These are phyloP conservation scores for Aspergillus arachidicola DNA, from an alignment of 2,329 filamentous ascomycete genomes.

Conservation along the genomic window DNA sequence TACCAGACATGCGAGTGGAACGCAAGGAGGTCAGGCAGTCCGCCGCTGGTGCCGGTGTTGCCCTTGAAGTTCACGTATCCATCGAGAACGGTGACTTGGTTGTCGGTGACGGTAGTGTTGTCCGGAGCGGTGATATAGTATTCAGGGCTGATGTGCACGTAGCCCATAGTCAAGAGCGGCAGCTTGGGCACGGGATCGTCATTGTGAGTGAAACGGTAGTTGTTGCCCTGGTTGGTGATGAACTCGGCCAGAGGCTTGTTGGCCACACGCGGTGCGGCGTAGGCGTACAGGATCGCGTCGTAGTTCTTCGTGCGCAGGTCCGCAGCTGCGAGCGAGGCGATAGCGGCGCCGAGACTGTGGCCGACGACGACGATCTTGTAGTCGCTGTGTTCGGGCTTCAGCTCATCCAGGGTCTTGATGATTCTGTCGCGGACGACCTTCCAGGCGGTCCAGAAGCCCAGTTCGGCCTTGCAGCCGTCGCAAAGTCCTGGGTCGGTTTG, in stretches of 20 bases:
- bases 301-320: slow-evolving; percentile 56
- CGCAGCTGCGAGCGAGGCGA: slow-evolving; percentile 63
- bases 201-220: slow-evolving; percentile 67
- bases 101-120: slow-evolving; percentile 21
- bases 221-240: slow-evolving; percentile 56
- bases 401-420: slow-evolving; percentile 35
- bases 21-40: slow-evolving; percentile 16
- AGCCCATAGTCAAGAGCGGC: slow-evolving; percentile 63
- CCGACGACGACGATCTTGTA: slow-evolving; percentile 56
- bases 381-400: slow-evolving; percentile 23
- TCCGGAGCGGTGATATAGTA: slow-evolving; percentile 58
- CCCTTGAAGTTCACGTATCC: slow-evolving; percentile 28
- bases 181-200: slow-evolving; percentile 70
- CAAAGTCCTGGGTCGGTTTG: slow-evolving; percentile 44
- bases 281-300: slow-evolving; percentile 63
- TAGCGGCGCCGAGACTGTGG: slow-evolving; percentile 69
- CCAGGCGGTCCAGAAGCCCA: slow-evolving; percentile 54
- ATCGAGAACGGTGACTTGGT: slow-evolving; percentile 25
- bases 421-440: slow-evolving; percentile 36
- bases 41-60: slow-evolving; percentile 26
- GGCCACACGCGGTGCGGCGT: slow-evolving; percentile 67
- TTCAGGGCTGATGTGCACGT: slow-evolving; percentile 69
- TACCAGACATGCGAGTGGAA: slow-evolving; percentile 31
- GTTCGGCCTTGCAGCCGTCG: slow-evolving; percentile 42
- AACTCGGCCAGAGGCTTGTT: slow-evolving; percentile 58